Percentiles rank a stretch among this genome's conserved stretches.
phyloP scores from a whole-genome alignment of 1,284 basidiomycete species.

The Somion occarium region DNA sequence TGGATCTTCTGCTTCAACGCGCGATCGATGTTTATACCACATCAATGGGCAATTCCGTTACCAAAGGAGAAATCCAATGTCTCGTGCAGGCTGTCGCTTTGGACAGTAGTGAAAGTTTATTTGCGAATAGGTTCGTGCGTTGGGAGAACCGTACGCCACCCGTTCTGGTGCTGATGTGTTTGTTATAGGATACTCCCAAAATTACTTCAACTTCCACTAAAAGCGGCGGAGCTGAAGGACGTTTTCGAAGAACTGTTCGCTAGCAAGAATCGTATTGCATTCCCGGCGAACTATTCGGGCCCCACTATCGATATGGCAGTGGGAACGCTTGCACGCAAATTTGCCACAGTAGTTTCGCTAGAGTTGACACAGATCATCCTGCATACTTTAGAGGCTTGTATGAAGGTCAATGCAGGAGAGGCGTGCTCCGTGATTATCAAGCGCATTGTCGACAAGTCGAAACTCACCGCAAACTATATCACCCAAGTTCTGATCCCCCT shows the following conservation, averaged over 20 bases:
- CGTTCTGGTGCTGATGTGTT: too few relatives aligned
- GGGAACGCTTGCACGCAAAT: background rate
- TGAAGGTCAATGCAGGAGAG: background rate
- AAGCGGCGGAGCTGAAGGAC: too few relatives aligned
- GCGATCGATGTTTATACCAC: too few relatives aligned
- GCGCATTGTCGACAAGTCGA: background rate
- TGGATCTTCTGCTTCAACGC: too few relatives aligned
- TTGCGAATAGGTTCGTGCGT: too few relatives aligned
- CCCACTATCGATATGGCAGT: background rate
- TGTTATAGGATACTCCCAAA: too few relatives aligned
- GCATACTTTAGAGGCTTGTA: background rate
- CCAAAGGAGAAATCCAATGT: too few relatives aligned
- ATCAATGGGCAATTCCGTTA: too few relatives aligned
- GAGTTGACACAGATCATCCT: background rate
- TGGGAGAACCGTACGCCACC: too few relatives aligned
- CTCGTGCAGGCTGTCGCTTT: too few relatives aligned
- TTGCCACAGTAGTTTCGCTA: background rate
- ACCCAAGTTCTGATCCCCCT: conserved; percentile 2
- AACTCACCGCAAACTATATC: background rate
- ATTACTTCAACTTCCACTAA: too few relatives aligned
- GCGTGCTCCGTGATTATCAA: background rate
- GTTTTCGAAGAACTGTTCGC: conserved; percentile 1
- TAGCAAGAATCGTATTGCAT: background rate
- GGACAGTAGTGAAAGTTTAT: too few relatives aligned
- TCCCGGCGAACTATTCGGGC: conserved; percentile 3